Conservation (phyloP, 768 basidiomycete species). For the Lactarius akahatsu region DNA sequence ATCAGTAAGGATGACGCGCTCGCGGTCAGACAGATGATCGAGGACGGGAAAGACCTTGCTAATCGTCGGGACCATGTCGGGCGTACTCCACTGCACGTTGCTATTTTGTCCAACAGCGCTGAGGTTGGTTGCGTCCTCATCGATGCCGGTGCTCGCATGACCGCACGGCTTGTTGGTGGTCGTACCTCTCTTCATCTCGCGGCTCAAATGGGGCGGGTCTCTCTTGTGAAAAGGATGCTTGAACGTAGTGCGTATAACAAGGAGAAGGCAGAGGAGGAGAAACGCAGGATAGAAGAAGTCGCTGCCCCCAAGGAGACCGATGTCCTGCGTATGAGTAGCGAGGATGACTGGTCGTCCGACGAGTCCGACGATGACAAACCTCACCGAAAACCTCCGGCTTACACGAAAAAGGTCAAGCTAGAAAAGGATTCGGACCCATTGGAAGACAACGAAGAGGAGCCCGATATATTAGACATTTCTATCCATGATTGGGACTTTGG, state of each 20-base stretch:
- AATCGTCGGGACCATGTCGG: slow-evolving; percentile 62
- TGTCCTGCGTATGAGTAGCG: slow-evolving; percentile 29
- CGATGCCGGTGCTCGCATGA: slow-evolving; percentile 56
- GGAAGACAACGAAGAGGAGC: slow-evolving; percentile 49
- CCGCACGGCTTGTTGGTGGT: slow-evolving; percentile 56
- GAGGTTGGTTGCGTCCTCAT: slow-evolving; percentile 53
- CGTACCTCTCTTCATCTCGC: slow-evolving; percentile 56
- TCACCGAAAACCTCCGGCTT: slow-evolving; percentile 32
- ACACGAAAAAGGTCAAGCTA: slow-evolving; percentile 31
- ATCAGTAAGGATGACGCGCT: slow-evolving; percentile 48
- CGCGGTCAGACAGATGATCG: slow-evolving; percentile 42
- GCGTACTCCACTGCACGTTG: slow-evolving; percentile 58
- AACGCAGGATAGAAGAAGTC: slow-evolving; percentile 25
- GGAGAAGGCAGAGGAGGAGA: slow-evolving; percentile 33
- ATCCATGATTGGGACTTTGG: slow-evolving; percentile 58
- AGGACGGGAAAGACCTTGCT: slow-evolving; percentile 44
- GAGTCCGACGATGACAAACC: slow-evolving; percentile 16
- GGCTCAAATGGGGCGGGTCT: slow-evolving; percentile 45
- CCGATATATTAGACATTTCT: slow-evolving; percentile 56
- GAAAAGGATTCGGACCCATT: slow-evolving; percentile 40
- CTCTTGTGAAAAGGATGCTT: slow-evolving; percentile 50
- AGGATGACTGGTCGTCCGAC: slow-evolving; percentile 30
- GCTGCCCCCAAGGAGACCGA: slow-evolving; percentile 20
- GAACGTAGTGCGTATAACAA: slow-evolving; percentile 44
- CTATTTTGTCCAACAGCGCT: slow-evolving; percentile 46